phyloP scores from a whole-genome alignment of 1,284 basidiomycete species.

The Anthracocystis walkeri region DNA sequence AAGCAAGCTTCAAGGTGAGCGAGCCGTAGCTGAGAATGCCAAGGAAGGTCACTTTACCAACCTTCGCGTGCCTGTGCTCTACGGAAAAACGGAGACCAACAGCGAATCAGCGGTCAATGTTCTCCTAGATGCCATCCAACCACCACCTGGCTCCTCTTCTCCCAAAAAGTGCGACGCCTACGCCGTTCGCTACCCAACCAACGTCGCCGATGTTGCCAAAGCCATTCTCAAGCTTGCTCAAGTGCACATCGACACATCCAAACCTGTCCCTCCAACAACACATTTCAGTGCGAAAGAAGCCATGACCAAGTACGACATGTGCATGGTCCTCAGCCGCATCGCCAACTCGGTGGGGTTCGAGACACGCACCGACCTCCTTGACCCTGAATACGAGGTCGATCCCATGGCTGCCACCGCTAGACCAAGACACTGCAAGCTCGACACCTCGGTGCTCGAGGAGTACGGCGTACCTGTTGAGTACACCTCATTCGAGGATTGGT shows the following conservation, averaged over 20 bases:
- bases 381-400: conserved; percentile 64
- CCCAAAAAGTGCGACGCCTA: conserved; percentile 63
- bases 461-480: conserved; percentile 57
- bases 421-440: conserved; percentile 65
- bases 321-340: conserved; percentile 58
- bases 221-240: conserved; percentile 70
- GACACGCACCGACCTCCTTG: conserved; percentile 55
- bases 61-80: conserved; percentile 70
- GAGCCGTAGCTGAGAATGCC: conserved; percentile 63
- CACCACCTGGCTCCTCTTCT: conserved; percentile 12
- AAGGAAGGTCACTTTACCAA: conserved; percentile 62
- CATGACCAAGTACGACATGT: conserved; percentile 73
- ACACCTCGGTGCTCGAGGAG: conserved; percentile 45
- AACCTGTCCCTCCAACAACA: conserved; percentile 62
- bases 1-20: conserved; percentile 66
- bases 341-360: conserved; percentile 53
- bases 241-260: conserved; percentile 22
- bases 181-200: conserved; percentile 73
- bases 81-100: conserved; percentile 56
- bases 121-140: conserved; percentile 56
- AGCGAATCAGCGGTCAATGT: conserved; percentile 67
- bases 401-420: conserved; percentile 61
- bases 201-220: conserved; percentile 71
- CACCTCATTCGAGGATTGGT: conserved; percentile 65
- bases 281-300: conserved; percentile 72